These are phyloP conservation scores for Ascochyta koolunga DNA, from an alignment of 2,329 filamentous ascomycete species.

Conservation along the genomic window DNA sequence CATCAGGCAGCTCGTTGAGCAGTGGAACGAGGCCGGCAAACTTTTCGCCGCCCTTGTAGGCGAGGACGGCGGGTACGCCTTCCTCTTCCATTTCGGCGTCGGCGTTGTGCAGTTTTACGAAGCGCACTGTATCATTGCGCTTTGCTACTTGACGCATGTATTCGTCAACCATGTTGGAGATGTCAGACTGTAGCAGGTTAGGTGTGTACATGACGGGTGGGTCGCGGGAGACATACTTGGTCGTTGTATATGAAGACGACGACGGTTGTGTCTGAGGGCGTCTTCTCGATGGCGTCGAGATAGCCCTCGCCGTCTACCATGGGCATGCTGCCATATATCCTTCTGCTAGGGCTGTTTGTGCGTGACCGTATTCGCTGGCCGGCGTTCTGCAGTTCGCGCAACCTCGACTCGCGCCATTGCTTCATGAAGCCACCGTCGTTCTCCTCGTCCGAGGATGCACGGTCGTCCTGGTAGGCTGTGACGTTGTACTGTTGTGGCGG, in stretches of 20 bases:
- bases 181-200: slow-evolving; percentile 67
- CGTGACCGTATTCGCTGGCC: slow-evolving; percentile 63
- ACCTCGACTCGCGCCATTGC: slow-evolving; percentile 81
- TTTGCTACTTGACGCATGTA: slow-evolving; percentile 77
- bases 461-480: slow-evolving; percentile 58
- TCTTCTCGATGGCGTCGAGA: slow-evolving; percentile 94
- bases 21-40: slow-evolving; percentile 89
- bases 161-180: slow-evolving; percentile 78
- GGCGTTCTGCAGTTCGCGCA: slow-evolving; percentile 75
- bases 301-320: slow-evolving; percentile 90
- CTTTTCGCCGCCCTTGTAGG: slow-evolving; percentile 87
- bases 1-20: slow-evolving; percentile 79
- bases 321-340: slow-evolving; percentile 79
- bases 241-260: slow-evolving; percentile 94
- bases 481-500: slow-evolving; percentile 33
- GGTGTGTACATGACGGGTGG: slow-evolving; percentile 5
- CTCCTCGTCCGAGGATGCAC: slow-evolving; percentile 56
- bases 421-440: slow-evolving; percentile 83
- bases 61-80: slow-evolving; percentile 84
- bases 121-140: slow-evolving; percentile 74
- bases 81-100: slow-evolving; percentile 95
- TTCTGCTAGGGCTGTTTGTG: slow-evolving; percentile 76
- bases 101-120: slow-evolving; percentile 88
- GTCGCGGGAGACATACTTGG: slow-evolving; percentile 64
- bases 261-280: slow-evolving; percentile 78